A percentile compares a stretch with the other conserved stretches of the same genome.
Conservation (phyloP, 176 grass and related monocot genomes). For the Aechmea fasciata region DNA sequence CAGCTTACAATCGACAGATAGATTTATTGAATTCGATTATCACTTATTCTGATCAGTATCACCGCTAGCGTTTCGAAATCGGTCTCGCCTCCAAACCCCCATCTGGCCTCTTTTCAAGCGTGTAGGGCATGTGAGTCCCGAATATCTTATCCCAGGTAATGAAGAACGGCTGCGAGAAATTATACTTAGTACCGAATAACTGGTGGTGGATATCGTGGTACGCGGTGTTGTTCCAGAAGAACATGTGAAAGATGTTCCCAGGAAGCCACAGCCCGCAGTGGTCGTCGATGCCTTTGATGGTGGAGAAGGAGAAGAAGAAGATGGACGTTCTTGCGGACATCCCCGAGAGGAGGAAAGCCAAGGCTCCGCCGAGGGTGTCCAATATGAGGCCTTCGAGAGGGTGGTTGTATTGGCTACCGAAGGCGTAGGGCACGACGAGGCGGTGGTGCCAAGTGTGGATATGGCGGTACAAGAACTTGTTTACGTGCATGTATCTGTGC, state of each 20-base stretch:
- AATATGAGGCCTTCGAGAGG: neutral
- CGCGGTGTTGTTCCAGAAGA: conserved; percentile 5
- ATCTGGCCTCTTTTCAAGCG: neutral
- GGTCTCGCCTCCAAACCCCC: conserved; percentile 4
- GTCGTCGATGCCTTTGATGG: conserved; percentile 5
- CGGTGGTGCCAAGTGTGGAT: conserved; percentile 13
- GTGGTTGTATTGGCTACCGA: conserved; percentile 11
- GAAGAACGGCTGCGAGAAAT: conserved; percentile 12
- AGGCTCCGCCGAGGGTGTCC: conserved; percentile 1
- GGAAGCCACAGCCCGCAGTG: conserved; percentile 4
- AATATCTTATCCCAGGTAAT: conserved; percentile 9
- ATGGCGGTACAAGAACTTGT: conserved; percentile 8
- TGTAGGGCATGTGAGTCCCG: conserved; percentile 3
- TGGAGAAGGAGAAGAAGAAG: conserved; percentile 15
- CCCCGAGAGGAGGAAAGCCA: neutral
- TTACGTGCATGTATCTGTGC: conserved; percentile 3
- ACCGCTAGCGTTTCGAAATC: too few species aligned
- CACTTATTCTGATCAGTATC: too few species aligned
- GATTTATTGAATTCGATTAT: too few species aligned
- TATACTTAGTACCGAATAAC: neutral
- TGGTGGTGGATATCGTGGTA: conserved; percentile 8
- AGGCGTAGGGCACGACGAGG: conserved; percentile 4
- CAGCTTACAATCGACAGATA: too few species aligned
- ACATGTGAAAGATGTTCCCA: neutral
- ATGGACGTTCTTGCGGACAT: neutral